Evolutionary conservation across 495 filamentous ascomycete genomes (phyloP).

Genomic region (Letharia columbiana): DNA sequence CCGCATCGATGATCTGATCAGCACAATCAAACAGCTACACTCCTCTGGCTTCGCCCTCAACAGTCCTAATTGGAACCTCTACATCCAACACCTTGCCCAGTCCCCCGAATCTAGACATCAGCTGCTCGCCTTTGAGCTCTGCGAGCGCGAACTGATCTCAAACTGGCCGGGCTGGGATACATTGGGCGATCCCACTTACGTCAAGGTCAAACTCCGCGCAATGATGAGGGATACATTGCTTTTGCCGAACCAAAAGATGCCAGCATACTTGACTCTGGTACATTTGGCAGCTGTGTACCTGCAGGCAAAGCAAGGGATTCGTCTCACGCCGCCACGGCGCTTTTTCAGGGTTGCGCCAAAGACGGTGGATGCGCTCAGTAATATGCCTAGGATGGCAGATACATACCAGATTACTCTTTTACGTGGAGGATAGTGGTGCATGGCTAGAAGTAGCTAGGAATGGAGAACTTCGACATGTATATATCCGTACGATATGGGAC

Average conservation of each 20-base stretch:
- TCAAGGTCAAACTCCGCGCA: constrained; percentile 27
- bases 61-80: constrained; percentile 43
- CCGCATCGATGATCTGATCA: constrained; percentile 39
- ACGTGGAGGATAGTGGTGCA: neutral
- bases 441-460: neutral
- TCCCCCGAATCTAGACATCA: constrained; percentile 33
- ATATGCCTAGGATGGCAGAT: constrained; percentile 44
- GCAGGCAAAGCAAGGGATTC: constrained; percentile 30
- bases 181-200: constrained; percentile 20
- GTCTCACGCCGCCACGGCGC: constrained; percentile 29
- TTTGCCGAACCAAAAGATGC: constrained; percentile 30
- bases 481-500: neutral
- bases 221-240: constrained; percentile 27
- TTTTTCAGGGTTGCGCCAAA: constrained; percentile 35
- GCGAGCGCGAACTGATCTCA: constrained; percentile 66
- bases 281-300: constrained; percentile 42
- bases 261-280: constrained; percentile 47
- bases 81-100: constrained; percentile 41
- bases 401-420: constrained; percentile 27
- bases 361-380: constrained; percentile 43
- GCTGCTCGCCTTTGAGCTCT: constrained; percentile 52
- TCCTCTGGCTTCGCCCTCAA: constrained; percentile 59
- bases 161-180: constrained; percentile 61
- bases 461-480: neutral
- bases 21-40: constrained; percentile 44